These are phyloP conservation scores for Tuber brumale DNA, from an alignment of 495 filamentous ascomycete species.

Conservation along the genomic window DNA sequence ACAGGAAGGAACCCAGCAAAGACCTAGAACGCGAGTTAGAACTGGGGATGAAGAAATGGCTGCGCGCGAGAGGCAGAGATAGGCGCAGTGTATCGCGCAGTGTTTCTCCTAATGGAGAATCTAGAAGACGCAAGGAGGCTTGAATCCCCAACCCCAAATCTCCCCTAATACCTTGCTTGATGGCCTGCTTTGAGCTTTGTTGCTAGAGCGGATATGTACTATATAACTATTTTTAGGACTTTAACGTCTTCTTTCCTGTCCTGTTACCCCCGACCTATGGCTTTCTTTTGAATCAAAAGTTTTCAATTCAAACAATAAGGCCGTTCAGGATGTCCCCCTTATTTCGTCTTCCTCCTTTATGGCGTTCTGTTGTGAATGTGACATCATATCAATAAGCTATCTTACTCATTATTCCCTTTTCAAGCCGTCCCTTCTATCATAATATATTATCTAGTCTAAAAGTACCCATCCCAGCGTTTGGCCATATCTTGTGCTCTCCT, in stretches of 20 bases:
- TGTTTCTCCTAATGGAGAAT: slow-evolving; percentile 45
- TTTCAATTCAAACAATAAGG: background rate
- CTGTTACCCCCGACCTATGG: background rate
- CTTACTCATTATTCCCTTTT: background rate
- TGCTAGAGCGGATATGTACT: background rate
- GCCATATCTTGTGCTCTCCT: background rate
- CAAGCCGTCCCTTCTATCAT: background rate
- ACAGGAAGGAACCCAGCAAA: slow-evolving; percentile 82
- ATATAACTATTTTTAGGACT: background rate
- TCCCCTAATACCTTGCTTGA: background rate
- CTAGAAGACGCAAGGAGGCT: slow-evolving; percentile 39
- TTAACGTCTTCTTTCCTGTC: background rate
- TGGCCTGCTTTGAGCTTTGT: background rate
- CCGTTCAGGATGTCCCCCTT: background rate
- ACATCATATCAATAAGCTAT: background rate
- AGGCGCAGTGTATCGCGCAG: slow-evolving; percentile 61
- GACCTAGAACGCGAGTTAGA: slow-evolving; percentile 86
- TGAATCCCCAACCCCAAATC: background rate
- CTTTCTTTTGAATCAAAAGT: background rate
- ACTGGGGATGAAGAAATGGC: slow-evolving; percentile 90
- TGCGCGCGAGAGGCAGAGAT: slow-evolving; percentile 77
- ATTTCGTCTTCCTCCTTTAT: background rate
- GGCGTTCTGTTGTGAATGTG: background rate
- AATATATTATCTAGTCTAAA: background rate
- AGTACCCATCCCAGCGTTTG: background rate